Base-by-base conservation (phyloP, 2,329 filamentous ascomycete genomes). In the Lachnellula subtilissima region DNA sequence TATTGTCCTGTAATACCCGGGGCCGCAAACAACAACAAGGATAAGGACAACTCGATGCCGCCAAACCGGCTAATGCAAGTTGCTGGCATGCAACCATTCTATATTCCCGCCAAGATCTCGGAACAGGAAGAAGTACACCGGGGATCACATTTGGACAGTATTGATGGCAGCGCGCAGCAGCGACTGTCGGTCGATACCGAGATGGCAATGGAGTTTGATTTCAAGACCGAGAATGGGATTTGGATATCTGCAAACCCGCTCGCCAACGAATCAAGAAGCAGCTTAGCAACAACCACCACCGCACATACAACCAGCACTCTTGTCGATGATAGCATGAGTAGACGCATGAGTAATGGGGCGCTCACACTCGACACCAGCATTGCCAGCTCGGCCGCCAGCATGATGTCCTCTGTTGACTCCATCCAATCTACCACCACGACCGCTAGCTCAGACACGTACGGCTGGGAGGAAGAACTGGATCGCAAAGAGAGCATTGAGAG, bases 391-490 rank as follows among this genome's bases (percentile, higher is more conserved):
- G 67, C 57, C 6, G 62, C 63, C 39, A 67, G 65, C 52, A 66
- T 70, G 61, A 65, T 70, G 37, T 64, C 68, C 32, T 63, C 65
- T 11, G 56, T 65, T 23, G 59, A 64, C n/a, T 69, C 70, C 25
- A 67, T 69, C 28, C 67, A 68, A 40, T 66, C 67, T 2, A 69
- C 69, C 5, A 51, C 65, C 5, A 69, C 64, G 8, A 65, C 64
- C 14, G 67, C 69, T 4, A 67, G 68, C 5, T 66, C 71, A 2
- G 78, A 82, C 54, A 62, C 74, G 4, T 82, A 82, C 54, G 79
- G 80, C 12, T 83, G 79, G 80, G 78, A 82, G 56, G 78, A 77
- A 9, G 78, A 78, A 60, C 70, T 76, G 19, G 71, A 74, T 9
- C 69, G 70, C 22, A 67, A 68, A 43, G 52, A 62, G 12, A 65